phyloP scores from a whole-genome alignment of 2,329 filamentous ascomycete genomes.

The Colletotrichum coccodes region DNA sequence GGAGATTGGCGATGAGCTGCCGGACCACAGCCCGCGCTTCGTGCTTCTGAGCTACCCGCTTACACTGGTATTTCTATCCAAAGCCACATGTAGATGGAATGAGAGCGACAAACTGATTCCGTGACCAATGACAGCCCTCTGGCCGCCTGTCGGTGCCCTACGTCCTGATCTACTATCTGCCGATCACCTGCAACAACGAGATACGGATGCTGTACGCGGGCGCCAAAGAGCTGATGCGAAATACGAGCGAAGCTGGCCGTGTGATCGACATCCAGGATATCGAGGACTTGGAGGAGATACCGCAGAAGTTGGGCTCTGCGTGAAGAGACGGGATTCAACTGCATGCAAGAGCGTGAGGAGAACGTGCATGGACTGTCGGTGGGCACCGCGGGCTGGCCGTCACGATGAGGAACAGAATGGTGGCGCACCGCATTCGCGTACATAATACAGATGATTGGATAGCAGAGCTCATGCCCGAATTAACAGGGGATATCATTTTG shows the following conservation, averaged over 20 bases:
- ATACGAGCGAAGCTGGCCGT: constrained; percentile 87
- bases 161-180: constrained; percentile 93
- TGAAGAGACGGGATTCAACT: constrained; percentile 9
- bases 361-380: neutral
- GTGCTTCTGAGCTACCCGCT: constrained; percentile 91
- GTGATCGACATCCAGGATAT: constrained; percentile 86
- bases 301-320: constrained; percentile 64
- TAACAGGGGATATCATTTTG: constrained; percentile 12
- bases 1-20: constrained; percentile 87
- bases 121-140: constrained; percentile 67
- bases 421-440: constrained; percentile 15
- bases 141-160: constrained; percentile 92
- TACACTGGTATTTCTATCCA: constrained; percentile 71
- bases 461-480: neutral
- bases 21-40: constrained; percentile 90
- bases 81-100: neutral
- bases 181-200: constrained; percentile 88
- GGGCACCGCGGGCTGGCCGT: neutral
- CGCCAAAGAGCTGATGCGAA: constrained; percentile 95
- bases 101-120: neutral
- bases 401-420: neutral
- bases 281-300: constrained; percentile 86
- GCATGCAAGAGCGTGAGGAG: neutral
- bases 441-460: constrained; percentile 21
- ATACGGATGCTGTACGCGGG: constrained; percentile 94